Evolutionary conservation across 164 flowering plant species (phyloP).

Genomic region (Amborella trichopoda): DNA sequence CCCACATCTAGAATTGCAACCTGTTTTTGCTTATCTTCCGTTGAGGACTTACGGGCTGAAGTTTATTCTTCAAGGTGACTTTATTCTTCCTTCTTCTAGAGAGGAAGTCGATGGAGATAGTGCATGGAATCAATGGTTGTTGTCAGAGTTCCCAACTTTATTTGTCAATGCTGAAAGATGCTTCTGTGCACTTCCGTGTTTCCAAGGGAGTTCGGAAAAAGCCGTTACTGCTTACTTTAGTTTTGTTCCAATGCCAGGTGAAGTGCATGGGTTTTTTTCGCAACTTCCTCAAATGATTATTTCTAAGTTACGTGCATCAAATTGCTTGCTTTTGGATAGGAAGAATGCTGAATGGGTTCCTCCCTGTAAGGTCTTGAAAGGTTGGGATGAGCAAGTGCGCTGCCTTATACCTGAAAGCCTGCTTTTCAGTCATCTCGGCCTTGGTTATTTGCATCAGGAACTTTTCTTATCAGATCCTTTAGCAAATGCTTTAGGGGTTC

Average conservation of each 20-base stretch:
- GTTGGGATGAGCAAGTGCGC: conserved; percentile 63
- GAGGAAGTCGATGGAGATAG: conserved; percentile 94
- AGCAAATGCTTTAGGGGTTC: conserved; percentile 67
- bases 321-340: conserved; percentile 82
- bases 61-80: conserved; percentile 94
- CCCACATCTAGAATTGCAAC: conserved; percentile 56
- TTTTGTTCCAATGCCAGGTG: conserved; percentile 90
- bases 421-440: conserved; percentile 68
- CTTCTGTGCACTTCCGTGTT: conserved; percentile 74
- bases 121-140: conserved; percentile 94
- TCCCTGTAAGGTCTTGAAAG: conserved; percentile 76
- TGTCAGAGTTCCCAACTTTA: conserved; percentile 74
- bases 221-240: conserved; percentile 77
- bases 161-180: conserved; percentile 64
- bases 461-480: conserved; percentile 55
- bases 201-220: conserved; percentile 46
- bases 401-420: conserved; percentile 48
- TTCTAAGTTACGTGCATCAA: conserved; percentile 54
- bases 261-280: conserved; percentile 93
- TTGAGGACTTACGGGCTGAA: conserved; percentile 86
- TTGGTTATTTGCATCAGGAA: conserved; percentile 63
- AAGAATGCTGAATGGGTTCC: conserved; percentile 54
- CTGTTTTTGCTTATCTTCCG: conserved; percentile 96
- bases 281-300: conserved; percentile 77
- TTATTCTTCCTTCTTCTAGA: conserved; percentile 90